Evolutionary conservation across 345 rosid genomes (phyloP).

Genomic region (Citropsis articulata): DNA sequence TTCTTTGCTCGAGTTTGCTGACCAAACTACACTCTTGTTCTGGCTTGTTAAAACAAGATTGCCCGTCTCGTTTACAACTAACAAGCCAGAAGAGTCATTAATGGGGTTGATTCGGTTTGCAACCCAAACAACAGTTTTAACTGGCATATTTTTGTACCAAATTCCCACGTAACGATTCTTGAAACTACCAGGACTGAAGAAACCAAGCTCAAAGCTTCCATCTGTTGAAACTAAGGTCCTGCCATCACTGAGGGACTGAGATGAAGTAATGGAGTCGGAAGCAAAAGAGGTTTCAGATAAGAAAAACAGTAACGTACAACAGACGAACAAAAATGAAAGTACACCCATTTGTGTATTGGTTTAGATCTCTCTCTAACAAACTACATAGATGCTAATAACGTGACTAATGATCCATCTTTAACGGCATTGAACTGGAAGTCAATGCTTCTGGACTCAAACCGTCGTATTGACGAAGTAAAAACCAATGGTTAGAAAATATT

Average conservation of each 20-base stretch:
- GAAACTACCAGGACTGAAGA: slow-evolving; percentile 37
- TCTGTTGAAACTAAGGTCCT: slow-evolving; percentile 28
- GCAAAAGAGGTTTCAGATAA: slow-evolving; percentile 4
- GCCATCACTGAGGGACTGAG: slow-evolving; percentile 15
- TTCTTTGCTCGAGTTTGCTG: neutral
- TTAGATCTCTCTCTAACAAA: neutral
- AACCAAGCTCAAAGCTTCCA: slow-evolving; percentile 31
- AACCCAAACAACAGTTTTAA: slow-evolving; percentile 43
- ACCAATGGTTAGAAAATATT: no score
- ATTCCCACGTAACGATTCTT: slow-evolving; percentile 43
- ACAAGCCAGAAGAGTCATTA: slow-evolving; percentile 33
- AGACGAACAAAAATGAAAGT: neutral
- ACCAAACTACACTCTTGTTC: neutral
- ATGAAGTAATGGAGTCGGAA: slow-evolving; percentile 15
- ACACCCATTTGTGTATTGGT: slow-evolving; percentile 11
- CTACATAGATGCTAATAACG: no score
- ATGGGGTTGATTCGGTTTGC: slow-evolving; percentile 47
- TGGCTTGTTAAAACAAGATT: slow-evolving; percentile 8
- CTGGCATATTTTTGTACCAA: slow-evolving; percentile 44
- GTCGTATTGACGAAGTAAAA: no score
- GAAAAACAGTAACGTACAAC: neutral
- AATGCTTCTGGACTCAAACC: no score
- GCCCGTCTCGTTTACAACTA: slow-evolving; percentile 24
- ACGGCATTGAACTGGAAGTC: no score
- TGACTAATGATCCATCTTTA: no score